Base-by-base conservation (phyloP, 208 protist genomes). In the Angomonas deanei region DNA sequence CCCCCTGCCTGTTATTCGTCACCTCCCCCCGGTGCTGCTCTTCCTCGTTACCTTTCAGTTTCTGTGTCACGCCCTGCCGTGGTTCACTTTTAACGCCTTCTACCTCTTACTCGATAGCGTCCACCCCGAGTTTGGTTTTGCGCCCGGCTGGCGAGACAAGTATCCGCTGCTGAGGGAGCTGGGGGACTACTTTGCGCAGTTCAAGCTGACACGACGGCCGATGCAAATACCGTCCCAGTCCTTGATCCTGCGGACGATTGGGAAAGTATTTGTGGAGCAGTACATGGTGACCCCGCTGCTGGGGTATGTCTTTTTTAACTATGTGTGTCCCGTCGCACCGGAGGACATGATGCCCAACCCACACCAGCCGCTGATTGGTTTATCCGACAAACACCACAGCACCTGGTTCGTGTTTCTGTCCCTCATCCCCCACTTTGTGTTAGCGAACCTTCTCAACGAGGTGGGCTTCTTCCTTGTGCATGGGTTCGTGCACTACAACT, bases 381-480 rank as follows among this genome's bases (percentile, higher is more conserved):
- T 82, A 24, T 10, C 8, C 11, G 36, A 42, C 11, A 15, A 15
- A 42, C 36, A 42, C 24, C 73, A 76, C 61, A 68, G 39, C 54
- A 15, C 32, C 10, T 56, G 60, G 11, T 36, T 15, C 11, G n/a
- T 42, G 36, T 42, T 42, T 15, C 36, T 42, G 11, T n/a, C 11
- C 15, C 36, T 82, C 3, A 27, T 72, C 36, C 53, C 54, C 3
- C 72, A 82, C 72, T 81, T 82, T 55, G 26, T 79, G 38, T 27
- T 69, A 13, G 70, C 75, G 0, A 72, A 80, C 48, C 38, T 80
- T 15, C 27, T 80, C 46, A 86, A 86, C 54, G 76, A 83, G 47
- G 36, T 78, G 0, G 73, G 77, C 24, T 83, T 83, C 68, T 86
- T 73, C 70, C 59, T 61, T 15, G 66, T 53, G 3, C 76, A 86